Evolutionary conservation across 352 stramenopile genomes (phyloP).

Genomic region (Globisporangium cederbergense): DNA sequence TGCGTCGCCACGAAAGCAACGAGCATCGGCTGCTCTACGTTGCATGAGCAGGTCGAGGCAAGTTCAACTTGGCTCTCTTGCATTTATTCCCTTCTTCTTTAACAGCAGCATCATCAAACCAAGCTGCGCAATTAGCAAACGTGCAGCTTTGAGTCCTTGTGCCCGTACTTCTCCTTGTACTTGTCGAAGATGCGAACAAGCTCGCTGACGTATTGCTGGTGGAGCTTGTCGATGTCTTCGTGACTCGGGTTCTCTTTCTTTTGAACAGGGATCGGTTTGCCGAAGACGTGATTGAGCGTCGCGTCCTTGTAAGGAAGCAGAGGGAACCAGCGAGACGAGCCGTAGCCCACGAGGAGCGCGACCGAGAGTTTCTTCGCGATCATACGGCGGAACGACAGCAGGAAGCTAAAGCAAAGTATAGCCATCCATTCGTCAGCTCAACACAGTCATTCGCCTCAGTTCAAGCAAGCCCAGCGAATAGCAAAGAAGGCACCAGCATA

Average conservation of each 20-base stretch:
- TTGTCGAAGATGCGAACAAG: conserved; percentile 79
- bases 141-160: conserved; percentile 47
- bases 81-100: conserved; percentile 3
- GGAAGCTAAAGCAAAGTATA: conserved; percentile 26
- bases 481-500: conserved; percentile 16
- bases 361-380: conserved; percentile 65
- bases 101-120: neutral
- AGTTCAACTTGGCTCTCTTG: neutral
- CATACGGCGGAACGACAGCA: conserved; percentile 68
- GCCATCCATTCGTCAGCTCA: conserved; percentile 3
- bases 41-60: conserved; percentile 24
- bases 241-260: conserved; percentile 54
- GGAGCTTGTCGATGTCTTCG: conserved; percentile 66
- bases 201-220: conserved; percentile 60
- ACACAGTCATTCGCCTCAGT: neutral
- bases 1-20: conserved; percentile 63
- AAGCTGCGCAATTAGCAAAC: conserved; percentile 35
- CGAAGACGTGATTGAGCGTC: conserved; percentile 66
- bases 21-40: conserved; percentile 66
- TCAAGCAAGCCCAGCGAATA: neutral
- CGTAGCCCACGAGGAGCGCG: conserved; percentile 60
- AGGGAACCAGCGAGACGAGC: conserved; percentile 53
- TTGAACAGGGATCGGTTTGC: conserved; percentile 62
- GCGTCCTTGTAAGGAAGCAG: conserved; percentile 56
- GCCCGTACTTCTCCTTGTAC: conserved; percentile 80